A percentile compares a stretch with the other conserved stretches of the same genome.
Conservation (phyloP, 768 basidiomycete species). For the Sporobolomyces roseus region DNA sequence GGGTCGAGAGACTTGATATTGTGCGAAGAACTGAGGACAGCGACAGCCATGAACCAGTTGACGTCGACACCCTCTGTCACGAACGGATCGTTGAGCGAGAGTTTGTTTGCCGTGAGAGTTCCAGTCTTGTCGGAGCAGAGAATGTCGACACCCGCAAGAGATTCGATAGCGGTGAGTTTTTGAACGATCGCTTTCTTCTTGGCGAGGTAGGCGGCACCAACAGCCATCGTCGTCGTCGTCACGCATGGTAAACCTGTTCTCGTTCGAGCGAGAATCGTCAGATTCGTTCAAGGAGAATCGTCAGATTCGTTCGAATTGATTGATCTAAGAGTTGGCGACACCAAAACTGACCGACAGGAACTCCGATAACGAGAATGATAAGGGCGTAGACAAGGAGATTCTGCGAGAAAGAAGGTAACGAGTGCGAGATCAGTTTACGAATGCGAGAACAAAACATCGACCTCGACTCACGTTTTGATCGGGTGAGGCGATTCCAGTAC, state of each 20-base stretch:
- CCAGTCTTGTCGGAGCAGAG: conserved; percentile 54
- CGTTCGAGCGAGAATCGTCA: conserved; percentile 56
- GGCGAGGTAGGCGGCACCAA: conserved; percentile 55
- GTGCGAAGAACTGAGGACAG: conserved; percentile 55
- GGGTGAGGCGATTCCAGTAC: too few species aligned
- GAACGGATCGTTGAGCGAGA: conserved; percentile 53
- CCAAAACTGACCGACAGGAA: too few species aligned
- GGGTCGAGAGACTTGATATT: too few species aligned
- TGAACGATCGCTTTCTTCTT: conserved; percentile 55
- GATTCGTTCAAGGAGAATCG: conserved; percentile 45
- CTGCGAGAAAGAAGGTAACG: too few species aligned
- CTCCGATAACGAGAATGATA: too few species aligned
- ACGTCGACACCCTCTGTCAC: conserved; percentile 48
- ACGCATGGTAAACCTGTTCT: conserved; percentile 56
- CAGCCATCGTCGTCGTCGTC: conserved; percentile 52
- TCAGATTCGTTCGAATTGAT: too few species aligned
- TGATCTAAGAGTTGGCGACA: too few species aligned
- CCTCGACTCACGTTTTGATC: too few species aligned
- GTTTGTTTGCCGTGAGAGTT: conserved; percentile 56
- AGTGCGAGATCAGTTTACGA: too few species aligned
- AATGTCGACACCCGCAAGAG: conserved; percentile 56
- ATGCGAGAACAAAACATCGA: too few species aligned
- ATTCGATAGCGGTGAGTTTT: conserved; percentile 56
- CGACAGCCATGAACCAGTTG: conserved; percentile 50
- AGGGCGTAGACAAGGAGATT: too few species aligned